Evolutionary conservation across 495 filamentous ascomycete species (phyloP), one percentile per base, ranked within the genome.

Genomic region (Aspergillus sparsus): DNA sequence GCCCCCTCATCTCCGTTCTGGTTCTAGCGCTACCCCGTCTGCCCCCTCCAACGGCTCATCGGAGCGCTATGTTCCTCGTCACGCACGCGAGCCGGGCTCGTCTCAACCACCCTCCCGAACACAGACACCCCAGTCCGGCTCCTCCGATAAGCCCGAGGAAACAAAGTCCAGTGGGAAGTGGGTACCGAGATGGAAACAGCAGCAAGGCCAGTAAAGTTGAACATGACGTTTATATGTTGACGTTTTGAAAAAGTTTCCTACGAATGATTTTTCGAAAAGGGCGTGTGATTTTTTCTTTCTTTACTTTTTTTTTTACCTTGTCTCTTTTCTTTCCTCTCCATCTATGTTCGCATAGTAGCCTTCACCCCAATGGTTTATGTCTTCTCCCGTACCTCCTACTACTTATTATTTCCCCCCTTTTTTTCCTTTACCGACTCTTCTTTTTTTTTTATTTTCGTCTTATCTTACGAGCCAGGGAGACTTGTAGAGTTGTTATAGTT

Each of bases 181-280:
- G 77, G 76, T 78, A 32, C 77, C 77, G 16, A 68, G 68, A 45
- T 78, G 71, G 72, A 80, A 75, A 71, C 75, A 74, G 64, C 72
- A 74, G 62, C 70, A 77, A 57, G 62, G 61, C 61, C 66, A 68
- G 66, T 76, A 76, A 71, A 39, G 16, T 27, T 58, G 18, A 31
- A 37, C 35, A 51, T 37, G 10, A 61, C 21, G 21, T 27, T 58
- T 59, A 57, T 56, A 13, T 54, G 21, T 62, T 63, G 54, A 53
- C 59, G 27, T 11, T 44, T 7, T 39, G 44, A 54, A 61, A 60
- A 63, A 62, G 53, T 55, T 62, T 58, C 37, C 37, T 56, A 49
- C 21, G 21, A 27, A 27, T 27, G 21, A 47, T 36, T 39, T 45
- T 44, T 50, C 49, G 36, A 60, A 53, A 42, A 59, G 45, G 62